Evolutionary conservation across 2,329 filamentous ascomycete genomes (phyloP).

Genomic region (Ophiognomonia clavigignenti-juglandacearum): DNA sequence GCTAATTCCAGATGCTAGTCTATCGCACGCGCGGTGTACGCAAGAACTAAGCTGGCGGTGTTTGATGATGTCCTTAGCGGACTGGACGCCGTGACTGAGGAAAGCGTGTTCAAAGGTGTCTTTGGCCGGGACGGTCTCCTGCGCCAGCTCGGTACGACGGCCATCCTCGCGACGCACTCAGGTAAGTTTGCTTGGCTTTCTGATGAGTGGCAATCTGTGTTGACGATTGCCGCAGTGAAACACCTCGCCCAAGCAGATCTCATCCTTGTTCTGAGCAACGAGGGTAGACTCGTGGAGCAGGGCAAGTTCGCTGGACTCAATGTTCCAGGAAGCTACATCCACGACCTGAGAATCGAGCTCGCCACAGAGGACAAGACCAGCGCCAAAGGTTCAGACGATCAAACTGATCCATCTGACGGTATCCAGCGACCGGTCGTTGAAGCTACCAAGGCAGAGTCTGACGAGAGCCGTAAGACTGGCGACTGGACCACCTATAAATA

Average conservation of each 20-base stretch:
- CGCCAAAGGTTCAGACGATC: not conserved
- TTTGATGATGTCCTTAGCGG: slow-evolving; percentile 36
- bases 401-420: not conserved
- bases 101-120: slow-evolving; percentile 25
- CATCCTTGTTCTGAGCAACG: slow-evolving; percentile 27
- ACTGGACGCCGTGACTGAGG: slow-evolving; percentile 30
- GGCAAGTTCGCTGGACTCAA: slow-evolving; percentile 30
- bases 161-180: slow-evolving; percentile 32
- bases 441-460: not conserved
- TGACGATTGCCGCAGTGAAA: slow-evolving; percentile 2
- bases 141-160: slow-evolving; percentile 26
- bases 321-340: slow-evolving; percentile 27
- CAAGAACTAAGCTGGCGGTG: slow-evolving; percentile 25
- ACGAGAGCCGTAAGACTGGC: slow-evolving; percentile 7
- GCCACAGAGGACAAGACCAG: slow-evolving; percentile 4
- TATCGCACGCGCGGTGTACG: slow-evolving; percentile 34
- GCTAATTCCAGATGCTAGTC: slow-evolving; percentile 24
- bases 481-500: slow-evolving; percentile 8
- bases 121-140: slow-evolving; percentile 25
- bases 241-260: slow-evolving; percentile 30
- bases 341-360: slow-evolving; percentile 18
- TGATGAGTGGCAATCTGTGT: not conserved
- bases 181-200: slow-evolving; percentile 14
- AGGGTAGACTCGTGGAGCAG: slow-evolving; percentile 29
- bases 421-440: not conserved